Evolutionary conservation across 2,329 filamentous ascomycete genomes (phyloP).

Genomic region (Nakataea oryzae): DNA sequence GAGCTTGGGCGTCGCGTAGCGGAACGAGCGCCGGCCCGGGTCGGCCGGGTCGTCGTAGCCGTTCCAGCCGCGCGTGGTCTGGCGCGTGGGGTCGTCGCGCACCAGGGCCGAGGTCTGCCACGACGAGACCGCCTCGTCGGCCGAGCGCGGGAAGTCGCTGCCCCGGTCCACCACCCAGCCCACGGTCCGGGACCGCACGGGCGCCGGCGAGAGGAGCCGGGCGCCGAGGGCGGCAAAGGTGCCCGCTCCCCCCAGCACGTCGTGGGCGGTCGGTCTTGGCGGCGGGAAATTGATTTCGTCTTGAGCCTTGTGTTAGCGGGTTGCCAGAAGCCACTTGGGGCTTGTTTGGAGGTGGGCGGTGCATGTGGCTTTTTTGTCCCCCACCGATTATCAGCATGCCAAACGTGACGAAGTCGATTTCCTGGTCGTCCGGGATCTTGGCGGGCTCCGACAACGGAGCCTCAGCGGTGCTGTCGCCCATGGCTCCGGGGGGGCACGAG

Average conservation of each 20-base stretch:
- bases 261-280: conserved; percentile 54
- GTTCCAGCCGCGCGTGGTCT: conserved; percentile 90
- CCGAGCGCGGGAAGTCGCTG: conserved; percentile 66
- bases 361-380: too few species aligned
- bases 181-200: conserved; percentile 48
- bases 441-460: neutral
- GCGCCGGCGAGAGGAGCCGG: conserved; percentile 68
- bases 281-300: conserved; percentile 86
- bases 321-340: too few species aligned
- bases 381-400: conserved; percentile 68
- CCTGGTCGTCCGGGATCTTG: conserved; percentile 18
- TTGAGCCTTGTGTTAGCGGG: conserved; percentile 24
- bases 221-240: conserved; percentile 82
- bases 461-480: neutral
- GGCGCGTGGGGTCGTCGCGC: conserved; percentile 51
- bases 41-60: conserved; percentile 57
- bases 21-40: conserved; percentile 64
- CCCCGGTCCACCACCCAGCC: conserved; percentile 91
- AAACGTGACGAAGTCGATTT: conserved; percentile 57
- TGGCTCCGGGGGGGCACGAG: neutral
- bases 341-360: too few species aligned
- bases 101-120: conserved; percentile 71
- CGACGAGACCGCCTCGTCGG: conserved; percentile 52
- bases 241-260: conserved; percentile 83
- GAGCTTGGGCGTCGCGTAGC: conserved; percentile 78